A percentile compares a stretch with the other conserved stretches of the same genome.
These are phyloP conservation scores for Leccinum rimulosum DNA, from an alignment of 768 basidiomycete species.

Conservation along the genomic window DNA sequence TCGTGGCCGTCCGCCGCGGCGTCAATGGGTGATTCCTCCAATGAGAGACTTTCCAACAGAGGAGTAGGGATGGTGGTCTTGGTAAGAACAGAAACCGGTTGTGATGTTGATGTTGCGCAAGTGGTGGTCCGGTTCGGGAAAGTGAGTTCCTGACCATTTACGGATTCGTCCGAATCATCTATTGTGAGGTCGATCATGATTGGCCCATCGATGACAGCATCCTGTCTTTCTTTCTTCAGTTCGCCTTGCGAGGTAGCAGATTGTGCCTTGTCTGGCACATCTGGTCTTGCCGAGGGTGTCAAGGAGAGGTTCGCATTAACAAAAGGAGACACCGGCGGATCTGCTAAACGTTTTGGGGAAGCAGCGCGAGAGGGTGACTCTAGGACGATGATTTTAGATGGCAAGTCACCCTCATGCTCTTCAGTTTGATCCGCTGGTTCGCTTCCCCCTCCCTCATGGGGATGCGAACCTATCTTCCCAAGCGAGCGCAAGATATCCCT, in stretches of 20 bases:
- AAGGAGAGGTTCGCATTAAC: not conserved
- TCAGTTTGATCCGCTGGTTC: not conserved
- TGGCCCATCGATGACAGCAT: conserved; percentile 11
- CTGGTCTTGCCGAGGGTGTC: not conserved
- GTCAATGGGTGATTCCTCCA: conserved; percentile 15
- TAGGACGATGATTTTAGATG: not conserved
- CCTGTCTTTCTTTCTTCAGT: conserved; percentile 1
- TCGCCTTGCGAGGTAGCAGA: not conserved
- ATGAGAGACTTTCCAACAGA: conserved; percentile 19
- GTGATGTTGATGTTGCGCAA: conserved; percentile 5
- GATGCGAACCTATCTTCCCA: conserved; percentile 24
- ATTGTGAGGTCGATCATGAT: conserved; percentile 29
- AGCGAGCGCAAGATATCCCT: conserved; percentile 56
- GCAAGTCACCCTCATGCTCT: not conserved
- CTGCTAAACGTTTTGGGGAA: not conserved
- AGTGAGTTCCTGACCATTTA: conserved; percentile 7
- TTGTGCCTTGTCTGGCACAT: conserved; percentile 1
- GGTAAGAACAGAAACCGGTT: conserved; percentile 4
- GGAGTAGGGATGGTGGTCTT: conserved; percentile 18
- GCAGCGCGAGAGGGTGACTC: not conserved
- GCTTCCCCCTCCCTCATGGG: conserved; percentile 7
- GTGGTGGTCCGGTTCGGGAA: conserved; percentile 8
- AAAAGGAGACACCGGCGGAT: not conserved
- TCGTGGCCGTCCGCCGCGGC: not conserved
- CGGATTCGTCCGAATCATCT: conserved; percentile 24